phyloP scores from a whole-genome alignment of 1,139 yeast species.

The Nakaseomyces sp. region DNA sequence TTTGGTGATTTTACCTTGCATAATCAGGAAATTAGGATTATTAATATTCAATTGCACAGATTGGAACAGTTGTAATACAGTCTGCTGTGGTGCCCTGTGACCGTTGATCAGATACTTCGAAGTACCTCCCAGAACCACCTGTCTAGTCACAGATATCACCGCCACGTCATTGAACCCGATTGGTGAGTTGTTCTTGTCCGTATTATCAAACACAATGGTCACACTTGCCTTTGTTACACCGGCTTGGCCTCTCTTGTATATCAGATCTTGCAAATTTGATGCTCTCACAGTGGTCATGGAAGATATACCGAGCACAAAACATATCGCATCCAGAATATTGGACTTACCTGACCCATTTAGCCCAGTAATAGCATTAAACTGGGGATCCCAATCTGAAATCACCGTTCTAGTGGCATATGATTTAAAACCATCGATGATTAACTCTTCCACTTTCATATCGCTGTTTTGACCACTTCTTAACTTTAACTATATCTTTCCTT shows the following conservation, averaged over 20 bases:
- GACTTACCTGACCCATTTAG: conserved; percentile 96
- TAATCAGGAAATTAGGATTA: conserved; percentile 91
- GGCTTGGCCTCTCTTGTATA: conserved; percentile 95
- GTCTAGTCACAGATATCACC: conserved; percentile 87
- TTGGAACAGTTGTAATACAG: conserved; percentile 83
- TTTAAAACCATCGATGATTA: conserved; percentile 95
- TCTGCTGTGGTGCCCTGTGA: conserved; percentile 91
- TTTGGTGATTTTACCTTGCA: conserved; percentile 98
- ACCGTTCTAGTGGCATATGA: conserved; percentile 97
- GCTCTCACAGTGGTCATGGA: conserved; percentile 94
- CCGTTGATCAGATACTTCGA: conserved; percentile 92
- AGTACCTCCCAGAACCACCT: conserved; percentile 82
- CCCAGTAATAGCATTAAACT: conserved; percentile 96
- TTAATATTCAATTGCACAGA: conserved; percentile 92
- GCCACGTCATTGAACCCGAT: conserved; percentile 76
- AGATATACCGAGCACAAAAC: conserved; percentile 95
- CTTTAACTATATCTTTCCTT: no score
- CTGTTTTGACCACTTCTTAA: no score
- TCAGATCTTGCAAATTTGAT: conserved; percentile 82
- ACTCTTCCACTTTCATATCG: conserved; percentile 93
- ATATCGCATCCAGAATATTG: conserved; percentile 89
- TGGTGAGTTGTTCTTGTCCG: conserved; percentile 68
- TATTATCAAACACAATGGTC: conserved; percentile 86
- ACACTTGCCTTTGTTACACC: conserved; percentile 97
- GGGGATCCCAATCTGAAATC: conserved; percentile 90